Conservation (phyloP, 129 eudicot species). For the Lactuca sativa region DNA sequence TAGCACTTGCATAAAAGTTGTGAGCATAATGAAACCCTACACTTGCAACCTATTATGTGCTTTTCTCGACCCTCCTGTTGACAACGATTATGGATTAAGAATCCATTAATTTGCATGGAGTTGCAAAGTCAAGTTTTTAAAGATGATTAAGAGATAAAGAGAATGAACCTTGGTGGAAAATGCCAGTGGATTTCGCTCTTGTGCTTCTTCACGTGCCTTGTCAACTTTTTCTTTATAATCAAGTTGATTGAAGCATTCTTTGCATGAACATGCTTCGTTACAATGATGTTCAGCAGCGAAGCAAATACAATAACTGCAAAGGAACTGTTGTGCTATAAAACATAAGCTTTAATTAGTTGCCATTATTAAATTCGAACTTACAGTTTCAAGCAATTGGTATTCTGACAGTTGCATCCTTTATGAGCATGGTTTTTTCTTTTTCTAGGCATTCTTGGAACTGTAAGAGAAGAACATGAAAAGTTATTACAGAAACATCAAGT, state of each 20-base stretch:
- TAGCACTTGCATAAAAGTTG: constrained; percentile 67
- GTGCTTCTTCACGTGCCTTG: constrained; percentile 41
- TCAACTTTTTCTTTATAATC: constrained; percentile 53
- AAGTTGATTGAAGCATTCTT: constrained; percentile 60
- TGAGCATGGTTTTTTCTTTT: too few species aligned
- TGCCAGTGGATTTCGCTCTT: constrained; percentile 64
- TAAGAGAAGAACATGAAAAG: too few species aligned
- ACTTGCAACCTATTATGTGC: constrained; percentile 35
- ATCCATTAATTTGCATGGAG: not conserved
- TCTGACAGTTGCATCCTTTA: too few species aligned
- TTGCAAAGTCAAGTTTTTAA: not conserved
- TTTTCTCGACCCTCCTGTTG: constrained; percentile 45
- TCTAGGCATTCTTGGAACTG: too few species aligned
- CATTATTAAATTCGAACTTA: too few species aligned
- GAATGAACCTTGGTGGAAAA: constrained; percentile 60
- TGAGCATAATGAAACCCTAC: constrained; percentile 63
- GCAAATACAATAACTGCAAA: constrained; percentile 69
- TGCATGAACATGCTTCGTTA: constrained; percentile 52
- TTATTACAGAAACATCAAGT: too few species aligned
- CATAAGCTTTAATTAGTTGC: too few species aligned
- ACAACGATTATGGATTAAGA: too few species aligned
- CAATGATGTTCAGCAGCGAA: constrained; percentile 68
- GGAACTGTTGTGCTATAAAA: not conserved
- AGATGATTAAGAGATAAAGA: constrained; percentile 6
- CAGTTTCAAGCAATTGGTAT: too few species aligned